Conservation (phyloP, 31 red algal genomes). For the Pterothamnion heteromorphum region DNA sequence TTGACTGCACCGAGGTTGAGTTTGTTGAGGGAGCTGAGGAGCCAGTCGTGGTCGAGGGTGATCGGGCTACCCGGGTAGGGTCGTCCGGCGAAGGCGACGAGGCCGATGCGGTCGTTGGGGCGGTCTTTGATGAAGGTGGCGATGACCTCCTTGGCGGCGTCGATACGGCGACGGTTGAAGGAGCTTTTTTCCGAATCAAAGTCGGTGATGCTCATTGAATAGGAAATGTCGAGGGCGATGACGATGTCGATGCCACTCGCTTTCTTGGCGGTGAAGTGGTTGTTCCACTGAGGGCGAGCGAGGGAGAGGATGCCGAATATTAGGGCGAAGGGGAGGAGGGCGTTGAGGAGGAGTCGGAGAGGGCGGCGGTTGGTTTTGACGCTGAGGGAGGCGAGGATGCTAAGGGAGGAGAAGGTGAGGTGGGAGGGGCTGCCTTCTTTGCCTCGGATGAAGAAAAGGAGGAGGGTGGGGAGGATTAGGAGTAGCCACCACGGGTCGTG, state of each 20-base stretch:
- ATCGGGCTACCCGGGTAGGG: background rate
- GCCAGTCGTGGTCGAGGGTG: slow-evolving; percentile 6
- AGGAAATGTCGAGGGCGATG: slow-evolving; percentile 24
- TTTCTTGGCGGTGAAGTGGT: background rate
- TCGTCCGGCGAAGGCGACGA: background rate
- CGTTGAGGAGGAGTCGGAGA: background rate
- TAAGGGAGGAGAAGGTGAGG: no score
- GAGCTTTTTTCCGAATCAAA: background rate
- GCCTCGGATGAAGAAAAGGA: no score
- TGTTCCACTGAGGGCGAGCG: background rate
- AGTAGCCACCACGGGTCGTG: no score
- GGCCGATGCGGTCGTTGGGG: slow-evolving; percentile 26
- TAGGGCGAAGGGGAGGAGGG: background rate
- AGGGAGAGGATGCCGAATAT: background rate
- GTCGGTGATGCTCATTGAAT: background rate
- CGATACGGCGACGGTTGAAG: background rate
- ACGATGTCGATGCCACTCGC: slow-evolving; percentile 11
- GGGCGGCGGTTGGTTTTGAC: no score
- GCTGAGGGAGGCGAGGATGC: no score
- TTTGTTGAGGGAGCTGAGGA: background rate
- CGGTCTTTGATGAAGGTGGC: background rate
- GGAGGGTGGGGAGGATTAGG: no score
- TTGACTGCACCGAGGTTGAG: background rate
- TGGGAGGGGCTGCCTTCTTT: no score
- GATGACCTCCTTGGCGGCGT: background rate